Percentiles rank a stretch among this genome's conserved stretches.
phyloP scores from a whole-genome alignment of 805 yeast species.

The Kregervanrija pseudodelftensis region DNA sequence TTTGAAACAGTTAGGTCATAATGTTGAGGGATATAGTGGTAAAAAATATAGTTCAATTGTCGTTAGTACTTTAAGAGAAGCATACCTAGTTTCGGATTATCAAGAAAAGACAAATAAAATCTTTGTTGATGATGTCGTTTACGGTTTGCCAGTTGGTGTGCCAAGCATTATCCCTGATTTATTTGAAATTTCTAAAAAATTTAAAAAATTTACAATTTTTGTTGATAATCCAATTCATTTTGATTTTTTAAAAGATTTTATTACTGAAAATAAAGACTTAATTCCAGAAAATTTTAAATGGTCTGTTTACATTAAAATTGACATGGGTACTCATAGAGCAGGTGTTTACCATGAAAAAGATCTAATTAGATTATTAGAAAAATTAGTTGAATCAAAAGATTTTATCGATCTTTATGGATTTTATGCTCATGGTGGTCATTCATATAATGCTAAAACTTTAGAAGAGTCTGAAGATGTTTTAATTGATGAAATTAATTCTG shows the following conservation, averaged over 20 bases:
- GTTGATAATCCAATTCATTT: slow-evolving; percentile 54
- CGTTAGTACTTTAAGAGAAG: slow-evolving; percentile 62
- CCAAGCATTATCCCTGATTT: slow-evolving; percentile 41
- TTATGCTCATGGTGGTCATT: slow-evolving; percentile 73
- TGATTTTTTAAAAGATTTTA: slow-evolving; percentile 34
- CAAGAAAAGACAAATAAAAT: too few relatives aligned
- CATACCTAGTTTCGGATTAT: slow-evolving; percentile 29
- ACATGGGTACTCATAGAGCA: slow-evolving; percentile 65
- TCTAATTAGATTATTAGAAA: slow-evolving; percentile 19
- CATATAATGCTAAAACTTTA: slow-evolving; percentile 42
- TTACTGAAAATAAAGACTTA: slow-evolving; percentile 6
- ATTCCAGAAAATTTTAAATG: slow-evolving; percentile 29
- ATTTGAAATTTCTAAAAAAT: slow-evolving; percentile 33
- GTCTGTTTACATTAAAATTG: slow-evolving; percentile 60
- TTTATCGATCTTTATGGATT: slow-evolving; percentile 49
- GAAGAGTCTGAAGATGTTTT: slow-evolving; percentile 41
- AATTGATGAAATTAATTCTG: slow-evolving; percentile 47
- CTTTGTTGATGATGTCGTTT: slow-evolving; percentile 35
- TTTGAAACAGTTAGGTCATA: slow-evolving; percentile 42
- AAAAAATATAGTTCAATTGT: slow-evolving; percentile 32
- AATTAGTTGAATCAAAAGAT: slow-evolving; percentile 13
- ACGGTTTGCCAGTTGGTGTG: slow-evolving; percentile 48
- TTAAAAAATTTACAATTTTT: slow-evolving; percentile 46
- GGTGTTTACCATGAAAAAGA: slow-evolving; percentile 33
- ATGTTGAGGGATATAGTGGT: slow-evolving; percentile 29